phyloP scores from a whole-genome alignment of 164 flowering plant species.

The Sedum album region DNA sequence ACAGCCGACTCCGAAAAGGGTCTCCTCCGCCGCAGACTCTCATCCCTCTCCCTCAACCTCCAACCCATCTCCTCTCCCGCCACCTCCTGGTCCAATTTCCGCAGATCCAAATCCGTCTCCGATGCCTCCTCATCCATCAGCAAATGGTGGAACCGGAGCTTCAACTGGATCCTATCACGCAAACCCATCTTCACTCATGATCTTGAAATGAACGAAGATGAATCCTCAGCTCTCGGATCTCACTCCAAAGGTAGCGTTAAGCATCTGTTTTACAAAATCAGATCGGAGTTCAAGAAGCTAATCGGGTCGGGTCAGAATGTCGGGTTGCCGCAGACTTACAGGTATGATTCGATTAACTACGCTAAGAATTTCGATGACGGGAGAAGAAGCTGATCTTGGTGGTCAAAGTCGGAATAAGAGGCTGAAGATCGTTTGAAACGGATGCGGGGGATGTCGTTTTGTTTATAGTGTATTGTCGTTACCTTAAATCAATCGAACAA shows the following conservation, averaged over 20 bases:
- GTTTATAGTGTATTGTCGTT: neutral
- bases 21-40: constrained; percentile 39
- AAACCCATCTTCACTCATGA: constrained; percentile 68
- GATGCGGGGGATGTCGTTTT: neutral
- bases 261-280: constrained; percentile 56
- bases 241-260: constrained; percentile 55
- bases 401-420: neutral
- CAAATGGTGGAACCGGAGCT: constrained; percentile 77
- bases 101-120: constrained; percentile 55
- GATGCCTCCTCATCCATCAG: constrained; percentile 41
- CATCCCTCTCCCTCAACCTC: constrained; percentile 41
- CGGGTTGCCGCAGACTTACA: constrained; percentile 6
- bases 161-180: constrained; percentile 69
- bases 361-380: constrained; percentile 3
- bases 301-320: constrained; percentile 32
- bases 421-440: too few relatives aligned
- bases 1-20: constrained; percentile 8
- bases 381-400: neutral
- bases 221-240: constrained; percentile 34
- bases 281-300: constrained; percentile 38
- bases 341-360: constrained; percentile 6
- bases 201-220: constrained; percentile 81
- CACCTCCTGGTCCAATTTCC: constrained; percentile 34
- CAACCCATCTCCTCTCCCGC: constrained; percentile 33
- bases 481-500: too few relatives aligned